These are phyloP conservation scores for Candida sonorensis DNA, from an alignment of 805 yeast species.

Conservation along the genomic window DNA sequence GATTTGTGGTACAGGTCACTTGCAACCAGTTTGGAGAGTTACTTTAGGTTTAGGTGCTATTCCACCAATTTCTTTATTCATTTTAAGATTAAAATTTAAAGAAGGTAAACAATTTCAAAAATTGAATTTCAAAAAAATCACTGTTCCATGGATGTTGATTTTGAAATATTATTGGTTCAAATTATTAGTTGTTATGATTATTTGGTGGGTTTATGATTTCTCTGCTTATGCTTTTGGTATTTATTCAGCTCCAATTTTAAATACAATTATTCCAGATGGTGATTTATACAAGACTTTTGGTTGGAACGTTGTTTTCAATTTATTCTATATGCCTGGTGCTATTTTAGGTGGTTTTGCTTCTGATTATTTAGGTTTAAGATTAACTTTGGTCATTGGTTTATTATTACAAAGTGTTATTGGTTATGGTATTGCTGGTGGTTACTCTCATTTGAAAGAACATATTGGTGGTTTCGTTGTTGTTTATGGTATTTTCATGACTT, in stretches of 20 bases:
- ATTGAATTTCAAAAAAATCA: slow-evolving; percentile 56
- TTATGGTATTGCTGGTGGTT: slow-evolving; percentile 72
- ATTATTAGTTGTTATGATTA: slow-evolving; percentile 56
- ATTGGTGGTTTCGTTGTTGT: slow-evolving; percentile 78
- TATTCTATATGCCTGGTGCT: slow-evolving; percentile 88
- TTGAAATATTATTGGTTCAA: slow-evolving; percentile 84
- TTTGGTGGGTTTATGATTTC: slow-evolving; percentile 93
- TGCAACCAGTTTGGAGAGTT: slow-evolving; percentile 86
- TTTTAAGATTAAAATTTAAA: slow-evolving; percentile 66
- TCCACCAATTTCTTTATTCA: slow-evolving; percentile 73
- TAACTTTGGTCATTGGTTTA: slow-evolving; percentile 67
- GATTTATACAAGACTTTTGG: slow-evolving; percentile 74
- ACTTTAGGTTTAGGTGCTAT: slow-evolving; percentile 87
- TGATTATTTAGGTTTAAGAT: slow-evolving; percentile 90
- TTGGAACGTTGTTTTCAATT: slow-evolving; percentile 85
- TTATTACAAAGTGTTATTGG: slow-evolving; percentile 72
- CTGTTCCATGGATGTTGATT: slow-evolving; percentile 61
- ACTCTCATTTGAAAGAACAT: slow-evolving; percentile 46
- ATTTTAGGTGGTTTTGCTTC: slow-evolving; percentile 77
- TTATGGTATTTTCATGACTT: slow-evolving; percentile 78
- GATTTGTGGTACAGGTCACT: slow-evolving; percentile 67
- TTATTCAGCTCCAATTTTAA: slow-evolving; percentile 68
- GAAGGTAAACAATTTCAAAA: slow-evolving; percentile 70
- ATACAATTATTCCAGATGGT: slow-evolving; percentile 47
- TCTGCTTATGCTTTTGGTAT: slow-evolving; percentile 82